Base-by-base conservation (phyloP, 2,329 filamentous ascomycete genomes). In the Claviceps paspali region DNA sequence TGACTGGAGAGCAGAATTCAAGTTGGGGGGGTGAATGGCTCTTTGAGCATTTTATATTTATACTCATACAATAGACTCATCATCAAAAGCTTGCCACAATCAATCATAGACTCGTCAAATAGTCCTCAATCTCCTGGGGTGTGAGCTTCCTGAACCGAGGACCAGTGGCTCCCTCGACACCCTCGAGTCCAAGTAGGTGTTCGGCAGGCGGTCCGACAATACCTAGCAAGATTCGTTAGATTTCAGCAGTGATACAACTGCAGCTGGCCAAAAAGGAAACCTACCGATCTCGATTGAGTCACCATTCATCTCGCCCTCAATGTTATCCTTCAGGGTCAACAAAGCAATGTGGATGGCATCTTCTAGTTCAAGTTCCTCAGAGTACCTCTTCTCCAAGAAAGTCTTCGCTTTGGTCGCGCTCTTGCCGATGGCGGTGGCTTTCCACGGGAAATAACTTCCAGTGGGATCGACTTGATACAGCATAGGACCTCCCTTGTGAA, bases 391-490 rank as follows among this genome's bases (percentile, higher is more conserved):
- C 73, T 98, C 91, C 57, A 98, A 64, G 67, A 98, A 98, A 0
- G 91, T 98, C 76, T 98, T 98, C 39, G 91, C 91, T 53, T 86
- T 93, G 29, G 91, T 94, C 37, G 91, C 91, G 56, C 87, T 93
- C 76, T 98, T 98, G 54, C 91, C 91, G 54, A 98, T 98, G 36
- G 91, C 91, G 34, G 91, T 98, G 29, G 91, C 91, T 70, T 98
- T 98, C 91, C 91, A 98, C 4, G 91, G 91, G 60, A 95, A 98
- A 60, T 98, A 98, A 60, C 84, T 93, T 49, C 91, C 91, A 47
- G 85, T 94, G n/a, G 91, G 91, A 57, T 98, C 91, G 49, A 98
- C 91, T 66, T 98, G 88, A 66, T 98, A 98, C 56, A 98, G 65
- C 72, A 92, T 95, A 33, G 91, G 91, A 5, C 91, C 88, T 36